A percentile compares a stretch with the other conserved stretches of the same genome.
phyloP scores from a whole-genome alignment of 345 rosid genomes.

The Combretum micranthum region DNA sequence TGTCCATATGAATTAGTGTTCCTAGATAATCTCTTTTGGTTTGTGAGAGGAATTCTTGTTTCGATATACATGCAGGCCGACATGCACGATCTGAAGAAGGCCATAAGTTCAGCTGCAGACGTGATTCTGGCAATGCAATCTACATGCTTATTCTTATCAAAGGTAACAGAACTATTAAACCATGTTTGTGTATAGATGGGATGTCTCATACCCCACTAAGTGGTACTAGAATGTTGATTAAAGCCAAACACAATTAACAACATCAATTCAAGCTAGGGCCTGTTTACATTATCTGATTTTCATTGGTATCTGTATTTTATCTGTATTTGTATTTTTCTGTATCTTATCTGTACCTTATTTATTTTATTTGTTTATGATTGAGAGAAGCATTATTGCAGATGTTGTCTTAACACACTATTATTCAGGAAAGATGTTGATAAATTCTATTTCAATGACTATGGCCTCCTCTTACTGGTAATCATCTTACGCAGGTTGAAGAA shows the following conservation, averaged over 20 bases:
- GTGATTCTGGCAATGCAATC: conserved; percentile 76
- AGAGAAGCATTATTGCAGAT: background rate
- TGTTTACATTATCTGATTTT: no score
- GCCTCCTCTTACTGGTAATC: background rate
- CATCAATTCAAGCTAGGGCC: no score
- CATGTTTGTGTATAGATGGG: no score
- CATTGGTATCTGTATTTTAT: no score
- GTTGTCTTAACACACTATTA: no score
- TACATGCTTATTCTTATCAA: conserved; percentile 45
- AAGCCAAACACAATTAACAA: no score
- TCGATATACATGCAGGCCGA: conserved; percentile 42
- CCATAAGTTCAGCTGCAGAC: conserved; percentile 66
- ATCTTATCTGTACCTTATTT: no score
- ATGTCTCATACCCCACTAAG: no score
- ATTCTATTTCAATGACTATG: background rate
- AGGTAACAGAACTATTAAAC: conserved; percentile 26
- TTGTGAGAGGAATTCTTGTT: conserved; percentile 3
- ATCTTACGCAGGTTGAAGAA: conserved; percentile 35
- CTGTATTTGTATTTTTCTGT: no score
- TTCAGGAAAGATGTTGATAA: background rate
- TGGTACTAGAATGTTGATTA: no score
- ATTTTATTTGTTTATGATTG: no score
- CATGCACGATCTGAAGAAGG: conserved; percentile 50
- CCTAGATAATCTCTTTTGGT: background rate
- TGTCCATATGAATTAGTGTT: background rate